A percentile compares a stretch with the other conserved stretches of the same genome.
Conservation (phyloP, 768 basidiomycete species). For the Boletus sp. region DNA sequence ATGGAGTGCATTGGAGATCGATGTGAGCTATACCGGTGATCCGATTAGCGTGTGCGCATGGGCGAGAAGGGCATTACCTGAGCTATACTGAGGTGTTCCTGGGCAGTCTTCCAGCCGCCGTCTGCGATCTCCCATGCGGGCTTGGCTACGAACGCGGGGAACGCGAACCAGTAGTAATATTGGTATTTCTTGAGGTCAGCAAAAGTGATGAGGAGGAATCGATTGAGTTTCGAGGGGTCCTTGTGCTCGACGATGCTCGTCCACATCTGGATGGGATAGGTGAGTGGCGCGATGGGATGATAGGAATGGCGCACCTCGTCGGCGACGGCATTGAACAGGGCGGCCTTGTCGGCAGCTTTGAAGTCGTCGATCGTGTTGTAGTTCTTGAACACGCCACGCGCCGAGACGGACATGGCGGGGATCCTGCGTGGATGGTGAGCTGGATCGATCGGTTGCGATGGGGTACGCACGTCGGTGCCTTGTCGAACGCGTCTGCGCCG, state of each 20-base stretch:
- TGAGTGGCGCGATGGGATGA: not conserved
- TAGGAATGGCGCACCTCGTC: constrained; percentile 49
- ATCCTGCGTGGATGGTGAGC: constrained; percentile 32
- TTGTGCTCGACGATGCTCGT: constrained; percentile 51
- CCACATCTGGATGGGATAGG: constrained; percentile 57
- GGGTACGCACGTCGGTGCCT: constrained; percentile 42
- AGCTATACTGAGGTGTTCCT: constrained; percentile 41
- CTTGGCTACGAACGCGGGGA: constrained; percentile 87
- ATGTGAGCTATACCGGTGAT: constrained; percentile 41
- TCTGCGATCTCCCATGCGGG: constrained; percentile 85
- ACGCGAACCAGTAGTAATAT: constrained; percentile 98
- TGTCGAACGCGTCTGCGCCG: constrained; percentile 62
- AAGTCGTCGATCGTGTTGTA: constrained; percentile 98
- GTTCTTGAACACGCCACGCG: constrained; percentile 79
- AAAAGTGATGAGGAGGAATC: constrained; percentile 88
- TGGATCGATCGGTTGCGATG: constrained; percentile 6
- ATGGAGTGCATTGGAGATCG: constrained; percentile 52
- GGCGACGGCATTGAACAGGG: constrained; percentile 73
- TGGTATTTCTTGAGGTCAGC: constrained; percentile 98
- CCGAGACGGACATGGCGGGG: constrained; percentile 48
- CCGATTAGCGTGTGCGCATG: not conserved
- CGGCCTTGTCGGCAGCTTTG: constrained; percentile 83
- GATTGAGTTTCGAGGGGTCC: constrained; percentile 57
- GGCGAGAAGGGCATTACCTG: constrained; percentile 34
- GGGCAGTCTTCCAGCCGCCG: constrained; percentile 55